phyloP scores from a whole-genome alignment of 1,284 basidiomycete genomes.

The Malassezia vespertilionis region DNA sequence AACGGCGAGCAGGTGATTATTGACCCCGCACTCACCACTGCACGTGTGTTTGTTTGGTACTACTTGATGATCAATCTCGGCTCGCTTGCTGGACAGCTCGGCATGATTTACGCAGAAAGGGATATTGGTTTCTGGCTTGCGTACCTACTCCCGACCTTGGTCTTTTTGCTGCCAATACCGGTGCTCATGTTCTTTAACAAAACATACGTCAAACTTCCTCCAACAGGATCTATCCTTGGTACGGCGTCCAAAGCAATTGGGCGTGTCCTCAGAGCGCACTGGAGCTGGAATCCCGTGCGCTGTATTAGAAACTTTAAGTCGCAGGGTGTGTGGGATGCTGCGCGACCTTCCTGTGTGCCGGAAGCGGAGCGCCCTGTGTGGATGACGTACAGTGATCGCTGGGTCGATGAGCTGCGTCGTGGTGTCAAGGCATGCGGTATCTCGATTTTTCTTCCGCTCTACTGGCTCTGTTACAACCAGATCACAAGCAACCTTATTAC shows the following conservation, averaged over 20 bases:
- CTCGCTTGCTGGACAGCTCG: slow-evolving; percentile 46
- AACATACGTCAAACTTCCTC: slow-evolving; percentile 60
- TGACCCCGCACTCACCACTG: slow-evolving; percentile 61
- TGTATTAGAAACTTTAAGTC: slow-evolving; percentile 49
- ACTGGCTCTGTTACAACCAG: slow-evolving; percentile 51
- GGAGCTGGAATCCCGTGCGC: slow-evolving; percentile 46
- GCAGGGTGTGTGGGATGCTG: slow-evolving; percentile 66
- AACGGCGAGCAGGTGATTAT: slow-evolving; percentile 68
- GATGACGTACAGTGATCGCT: slow-evolving; percentile 52
- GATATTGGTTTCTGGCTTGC: slow-evolving; percentile 49
- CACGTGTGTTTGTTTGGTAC: slow-evolving; percentile 42
- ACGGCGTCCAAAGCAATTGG: slow-evolving; percentile 46
- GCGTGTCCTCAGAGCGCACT: slow-evolving; percentile 42
- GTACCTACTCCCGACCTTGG: slow-evolving; percentile 50
- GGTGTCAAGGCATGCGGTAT: slow-evolving; percentile 74
- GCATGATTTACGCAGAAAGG: slow-evolving; percentile 48
- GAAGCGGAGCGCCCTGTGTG: slow-evolving; percentile 43
- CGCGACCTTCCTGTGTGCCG: slow-evolving; percentile 55
- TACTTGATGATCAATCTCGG: slow-evolving; percentile 47
- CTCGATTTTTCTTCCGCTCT: slow-evolving; percentile 60
- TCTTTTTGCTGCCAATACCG: slow-evolving; percentile 54
- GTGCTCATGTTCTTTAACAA: slow-evolving; percentile 61
- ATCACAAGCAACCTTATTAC: slow-evolving; percentile 60
- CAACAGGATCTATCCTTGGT: slow-evolving; percentile 68
- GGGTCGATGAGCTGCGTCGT: slow-evolving; percentile 70